Evolutionary conservation across 441 rosid genomes (phyloP).

Genomic region (Sinapis alba): DNA sequence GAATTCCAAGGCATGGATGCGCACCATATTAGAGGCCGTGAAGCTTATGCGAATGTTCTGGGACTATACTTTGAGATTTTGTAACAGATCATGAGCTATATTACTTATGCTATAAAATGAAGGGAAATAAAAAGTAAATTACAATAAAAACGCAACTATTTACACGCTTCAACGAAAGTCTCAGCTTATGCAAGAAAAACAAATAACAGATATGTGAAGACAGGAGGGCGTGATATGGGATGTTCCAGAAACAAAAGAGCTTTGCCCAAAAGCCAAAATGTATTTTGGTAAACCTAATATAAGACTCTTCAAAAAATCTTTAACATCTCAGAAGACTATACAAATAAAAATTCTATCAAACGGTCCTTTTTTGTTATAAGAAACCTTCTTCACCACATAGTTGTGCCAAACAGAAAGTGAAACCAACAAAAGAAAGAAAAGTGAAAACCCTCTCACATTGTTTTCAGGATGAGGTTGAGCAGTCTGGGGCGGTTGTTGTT

Average conservation of each 20-base stretch:
- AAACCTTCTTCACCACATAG: slow-evolving; percentile 33
- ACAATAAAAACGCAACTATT: slow-evolving; percentile 25
- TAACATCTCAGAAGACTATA: slow-evolving; percentile 34
- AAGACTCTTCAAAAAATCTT: slow-evolving; percentile 33
- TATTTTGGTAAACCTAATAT: slow-evolving; percentile 33
- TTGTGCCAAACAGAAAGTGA: slow-evolving; percentile 14
- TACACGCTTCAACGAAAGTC: slow-evolving; percentile 28
- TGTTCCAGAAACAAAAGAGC: slow-evolving; percentile 22
- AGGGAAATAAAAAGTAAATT: neutral
- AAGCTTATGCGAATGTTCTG: neutral
- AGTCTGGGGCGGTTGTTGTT: slow-evolving; percentile 36
- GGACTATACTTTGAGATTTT: too few relatives aligned
- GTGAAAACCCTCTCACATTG: slow-evolving; percentile 18
- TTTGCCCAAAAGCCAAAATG: slow-evolving; percentile 22
- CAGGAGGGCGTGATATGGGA: neutral
- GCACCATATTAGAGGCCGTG: neutral
- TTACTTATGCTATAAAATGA: neutral
- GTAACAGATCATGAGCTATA: too few relatives aligned
- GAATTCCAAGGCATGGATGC: neutral
- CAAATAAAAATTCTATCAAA: slow-evolving; percentile 35
- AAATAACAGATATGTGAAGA: slow-evolving; percentile 16
- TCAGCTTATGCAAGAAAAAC: slow-evolving; percentile 21
- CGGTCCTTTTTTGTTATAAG: slow-evolving; percentile 11
- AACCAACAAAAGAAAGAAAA: neutral
- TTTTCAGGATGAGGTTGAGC: slow-evolving; percentile 43